These are phyloP conservation scores for Colletotrichum noveboracense DNA, from an alignment of 2,329 filamentous ascomycete species.

Conservation along the genomic window DNA sequence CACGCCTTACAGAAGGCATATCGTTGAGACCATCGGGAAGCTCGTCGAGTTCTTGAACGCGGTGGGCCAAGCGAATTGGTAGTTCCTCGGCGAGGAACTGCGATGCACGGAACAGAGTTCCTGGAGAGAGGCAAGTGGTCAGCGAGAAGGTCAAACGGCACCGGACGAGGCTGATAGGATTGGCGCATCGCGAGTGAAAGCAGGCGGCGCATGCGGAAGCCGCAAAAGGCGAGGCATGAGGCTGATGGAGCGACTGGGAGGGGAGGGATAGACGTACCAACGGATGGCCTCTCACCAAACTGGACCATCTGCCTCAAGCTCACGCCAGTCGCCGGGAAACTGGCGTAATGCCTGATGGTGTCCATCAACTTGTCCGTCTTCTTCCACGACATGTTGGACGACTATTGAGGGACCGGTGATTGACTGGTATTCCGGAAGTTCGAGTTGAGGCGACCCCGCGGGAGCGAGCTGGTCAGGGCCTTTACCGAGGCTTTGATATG, in stretches of 20 bases:
- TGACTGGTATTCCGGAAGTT: background rate
- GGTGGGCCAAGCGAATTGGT: slow-evolving; percentile 93
- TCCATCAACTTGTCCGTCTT: slow-evolving; percentile 90
- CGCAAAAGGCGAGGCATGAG: background rate
- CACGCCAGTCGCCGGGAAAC: slow-evolving; percentile 94
- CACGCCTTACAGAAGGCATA: slow-evolving; percentile 95
- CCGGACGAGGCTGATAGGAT: background rate
- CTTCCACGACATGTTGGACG: slow-evolving; percentile 86
- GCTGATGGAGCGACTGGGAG: slow-evolving; percentile 8
- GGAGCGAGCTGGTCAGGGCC: slow-evolving; percentile 11
- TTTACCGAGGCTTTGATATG: slow-evolving; percentile 26
- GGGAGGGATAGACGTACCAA: slow-evolving; percentile 62
- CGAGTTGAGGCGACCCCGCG: slow-evolving; percentile 23
- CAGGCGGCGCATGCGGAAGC: background rate
- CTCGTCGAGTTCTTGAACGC: slow-evolving; percentile 91
- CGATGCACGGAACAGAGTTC: slow-evolving; percentile 94
- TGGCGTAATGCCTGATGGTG: slow-evolving; percentile 96
- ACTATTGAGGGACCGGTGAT: slow-evolving; percentile 19
- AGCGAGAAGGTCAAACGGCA: background rate
- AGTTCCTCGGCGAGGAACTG: slow-evolving; percentile 99
- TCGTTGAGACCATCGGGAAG: slow-evolving; percentile 95
- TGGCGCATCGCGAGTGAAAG: background rate
- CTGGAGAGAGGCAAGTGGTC: slow-evolving; percentile 47
- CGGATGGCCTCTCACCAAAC: slow-evolving; percentile 93
- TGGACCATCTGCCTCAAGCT: slow-evolving; percentile 99